Conservation (phyloP, 139 green algal genomes). For the Micromonas commoda region DNA sequence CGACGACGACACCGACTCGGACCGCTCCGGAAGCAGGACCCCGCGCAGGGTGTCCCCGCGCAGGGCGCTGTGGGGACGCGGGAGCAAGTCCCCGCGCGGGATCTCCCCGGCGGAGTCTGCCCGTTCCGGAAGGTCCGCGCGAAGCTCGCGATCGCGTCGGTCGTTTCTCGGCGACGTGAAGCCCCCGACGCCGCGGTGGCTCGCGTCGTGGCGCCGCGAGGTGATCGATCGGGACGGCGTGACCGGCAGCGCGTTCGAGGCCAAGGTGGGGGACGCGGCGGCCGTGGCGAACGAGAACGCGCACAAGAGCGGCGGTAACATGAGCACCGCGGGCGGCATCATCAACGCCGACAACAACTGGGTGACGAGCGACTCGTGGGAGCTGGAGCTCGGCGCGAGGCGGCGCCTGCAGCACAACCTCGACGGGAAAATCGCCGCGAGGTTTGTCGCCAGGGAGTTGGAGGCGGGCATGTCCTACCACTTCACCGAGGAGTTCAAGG, state of each 20-base stretch:
- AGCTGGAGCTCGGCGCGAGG: neutral
- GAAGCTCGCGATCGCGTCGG: no score
- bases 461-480: neutral
- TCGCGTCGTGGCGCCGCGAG: neutral
- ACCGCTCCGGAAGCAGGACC: no score
- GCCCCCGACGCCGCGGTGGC: neutral
- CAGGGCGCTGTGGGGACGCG: no score
- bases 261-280: neutral
- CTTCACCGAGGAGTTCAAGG: constrained; percentile 23
- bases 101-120: no score
- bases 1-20: neutral
- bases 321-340: neutral
- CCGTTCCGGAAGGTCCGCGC: no score
- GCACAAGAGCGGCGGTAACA: no score
- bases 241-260: neutral
- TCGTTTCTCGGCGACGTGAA: neutral
- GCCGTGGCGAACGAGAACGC: neutral
- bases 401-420: neutral
- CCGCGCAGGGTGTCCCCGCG: no score
- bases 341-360: neutral
- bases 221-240: no score
- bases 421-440: neutral
- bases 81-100: no score
- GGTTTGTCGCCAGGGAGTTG: neutral
- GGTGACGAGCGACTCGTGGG: neutral